These are phyloP conservation scores for Gracilaria gracilis DNA, from an alignment of 23 red algal genomes.

Conservation along the genomic window DNA sequence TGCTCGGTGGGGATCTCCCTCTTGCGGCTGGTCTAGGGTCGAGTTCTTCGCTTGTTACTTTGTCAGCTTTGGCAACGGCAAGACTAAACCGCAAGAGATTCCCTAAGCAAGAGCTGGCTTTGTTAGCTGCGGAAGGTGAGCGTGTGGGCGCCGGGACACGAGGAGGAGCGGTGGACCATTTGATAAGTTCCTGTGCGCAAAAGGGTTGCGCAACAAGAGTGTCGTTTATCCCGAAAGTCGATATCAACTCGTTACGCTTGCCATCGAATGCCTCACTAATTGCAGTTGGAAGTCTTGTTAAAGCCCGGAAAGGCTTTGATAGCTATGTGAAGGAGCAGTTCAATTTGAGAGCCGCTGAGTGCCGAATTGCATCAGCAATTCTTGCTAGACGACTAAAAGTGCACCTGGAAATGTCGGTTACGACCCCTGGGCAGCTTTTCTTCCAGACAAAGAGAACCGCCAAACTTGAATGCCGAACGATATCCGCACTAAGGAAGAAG, in stretches of 20 bases:
- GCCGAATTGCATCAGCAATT: slow-evolving; percentile 68
- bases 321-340: slow-evolving; percentile 19
- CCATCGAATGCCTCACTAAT: slow-evolving; percentile 35
- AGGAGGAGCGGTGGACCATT: slow-evolving; percentile 69
- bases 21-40: slow-evolving; percentile 57
- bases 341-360: slow-evolving; percentile 66
- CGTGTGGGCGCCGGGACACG: slow-evolving; percentile 52
- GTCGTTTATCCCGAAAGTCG: slow-evolving; percentile 51
- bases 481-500: slow-evolving; percentile 20
- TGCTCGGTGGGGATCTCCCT: slow-evolving; percentile 65
- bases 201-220: slow-evolving; percentile 34
- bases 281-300: slow-evolving; percentile 35
- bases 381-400: slow-evolving; percentile 51
- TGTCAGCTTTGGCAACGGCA: slow-evolving; percentile 53
- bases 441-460: slow-evolving; percentile 42
- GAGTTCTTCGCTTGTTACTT: slow-evolving; percentile 62
- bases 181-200: slow-evolving; percentile 52
- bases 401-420: slow-evolving; percentile 43
- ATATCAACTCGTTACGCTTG: not conserved
- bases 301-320: slow-evolving; percentile 57
- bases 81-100: slow-evolving; percentile 50
- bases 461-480: slow-evolving; percentile 35
- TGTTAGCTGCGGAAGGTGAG: slow-evolving; percentile 57
- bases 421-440: slow-evolving; percentile 67
- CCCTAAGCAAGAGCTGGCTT: slow-evolving; percentile 45